Evolutionary conservation across 208 protist genomes (phyloP).

Genomic region (Trypanosomatidae sp.): DNA sequence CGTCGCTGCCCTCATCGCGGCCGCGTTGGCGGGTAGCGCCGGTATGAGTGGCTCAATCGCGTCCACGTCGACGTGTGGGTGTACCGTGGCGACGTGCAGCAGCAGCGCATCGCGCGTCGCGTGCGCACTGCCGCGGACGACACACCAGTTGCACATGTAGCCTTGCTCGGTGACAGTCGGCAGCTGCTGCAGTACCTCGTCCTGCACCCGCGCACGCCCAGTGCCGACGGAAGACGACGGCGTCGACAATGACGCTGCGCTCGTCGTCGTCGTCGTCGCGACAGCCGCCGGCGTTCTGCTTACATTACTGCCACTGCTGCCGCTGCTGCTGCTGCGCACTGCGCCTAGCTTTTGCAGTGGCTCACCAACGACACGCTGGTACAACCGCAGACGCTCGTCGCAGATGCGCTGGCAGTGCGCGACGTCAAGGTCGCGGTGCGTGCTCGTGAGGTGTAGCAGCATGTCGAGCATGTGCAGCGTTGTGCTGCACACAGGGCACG

Average conservation of each 20-base stretch:
- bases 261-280: neutral
- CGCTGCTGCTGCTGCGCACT: neutral
- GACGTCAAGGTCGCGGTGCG: constrained; percentile 31
- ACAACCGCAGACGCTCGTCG: constrained; percentile 43
- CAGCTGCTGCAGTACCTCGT: constrained; percentile 3
- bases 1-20: neutral
- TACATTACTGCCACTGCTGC: neutral
- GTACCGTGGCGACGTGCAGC: constrained; percentile 50
- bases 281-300: neutral
- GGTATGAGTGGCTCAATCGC: constrained; percentile 44
- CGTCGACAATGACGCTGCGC: neutral
- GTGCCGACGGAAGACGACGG: too few species aligned
- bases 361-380: constrained; percentile 32
- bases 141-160: constrained; percentile 84
- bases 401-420: constrained; percentile 37
- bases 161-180: constrained; percentile 49
- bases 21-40: constrained; percentile 1
- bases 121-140: constrained; percentile 13
- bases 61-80: constrained; percentile 59
- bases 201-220: too few species aligned
- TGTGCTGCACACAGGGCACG: constrained; percentile 43
- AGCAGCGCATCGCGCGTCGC: constrained; percentile 70
- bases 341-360: constrained; percentile 16
- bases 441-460: constrained; percentile 47
- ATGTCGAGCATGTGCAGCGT: constrained; percentile 45